Conservation (phyloP, 2,329 filamentous ascomycete species). For the Xylariaceae sp. region DNA sequence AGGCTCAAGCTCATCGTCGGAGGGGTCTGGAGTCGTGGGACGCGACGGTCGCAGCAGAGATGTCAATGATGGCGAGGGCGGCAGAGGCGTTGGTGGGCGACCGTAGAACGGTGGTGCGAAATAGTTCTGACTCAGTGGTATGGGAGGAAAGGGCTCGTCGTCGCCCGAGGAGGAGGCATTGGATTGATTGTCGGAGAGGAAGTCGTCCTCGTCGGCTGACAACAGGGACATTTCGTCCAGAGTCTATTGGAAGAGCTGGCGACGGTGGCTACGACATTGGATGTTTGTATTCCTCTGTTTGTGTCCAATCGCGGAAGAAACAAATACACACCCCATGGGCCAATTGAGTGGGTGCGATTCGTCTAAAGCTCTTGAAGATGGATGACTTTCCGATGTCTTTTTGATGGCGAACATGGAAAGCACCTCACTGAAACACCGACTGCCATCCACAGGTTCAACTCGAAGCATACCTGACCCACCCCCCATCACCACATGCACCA, state of each 20-base stretch:
- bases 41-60: constrained; percentile 85
- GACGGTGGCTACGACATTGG: neutral
- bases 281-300: neutral
- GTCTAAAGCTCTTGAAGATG: no score
- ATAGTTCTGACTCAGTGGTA: constrained; percentile 51
- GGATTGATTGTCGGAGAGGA: constrained; percentile 29
- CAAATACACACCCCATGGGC: no score
- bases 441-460: no score
- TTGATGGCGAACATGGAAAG: no score
- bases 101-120: constrained; percentile 91
- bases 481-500: no score
- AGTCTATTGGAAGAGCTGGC: neutral
- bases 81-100: constrained; percentile 88
- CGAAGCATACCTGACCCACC: no score
- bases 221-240: constrained; percentile 23
- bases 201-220: constrained; percentile 27
- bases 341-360: no score
- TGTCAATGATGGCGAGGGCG: constrained; percentile 87
- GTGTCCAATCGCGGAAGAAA: no score
- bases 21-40: constrained; percentile 90
- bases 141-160: constrained; percentile 38
- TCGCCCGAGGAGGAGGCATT: constrained; percentile 30
- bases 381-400: no score
- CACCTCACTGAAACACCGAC: no score
- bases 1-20: constrained; percentile 77